Evolutionary conservation across 768 basidiomycete species (phyloP).

Genomic region (Amanita phalloides): DNA sequence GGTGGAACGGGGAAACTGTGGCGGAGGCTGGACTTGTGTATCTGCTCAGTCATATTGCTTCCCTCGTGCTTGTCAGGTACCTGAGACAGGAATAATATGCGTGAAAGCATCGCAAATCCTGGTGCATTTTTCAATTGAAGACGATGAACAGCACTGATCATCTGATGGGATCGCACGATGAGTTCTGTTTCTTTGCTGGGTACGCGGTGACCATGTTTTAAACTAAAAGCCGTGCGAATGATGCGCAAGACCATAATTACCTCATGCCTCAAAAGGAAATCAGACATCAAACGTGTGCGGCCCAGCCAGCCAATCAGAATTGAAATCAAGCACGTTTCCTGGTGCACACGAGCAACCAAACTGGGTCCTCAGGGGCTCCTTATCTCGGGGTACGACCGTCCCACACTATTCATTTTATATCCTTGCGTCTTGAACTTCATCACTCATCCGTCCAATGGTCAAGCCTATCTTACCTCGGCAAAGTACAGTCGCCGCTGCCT

Average conservation of each 20-base stretch:
- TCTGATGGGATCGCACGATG: not conserved
- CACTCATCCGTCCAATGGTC: not conserved
- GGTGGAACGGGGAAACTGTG: too few species aligned
- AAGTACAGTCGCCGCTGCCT: not conserved
- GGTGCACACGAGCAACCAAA: conserved; percentile 3
- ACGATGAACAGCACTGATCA: conserved; percentile 45
- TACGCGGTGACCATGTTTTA: too few species aligned
- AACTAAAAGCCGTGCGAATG: too few species aligned
- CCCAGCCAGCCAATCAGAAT: conserved; percentile 1
- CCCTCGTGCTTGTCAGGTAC: too few species aligned
- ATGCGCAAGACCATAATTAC: conserved; percentile 1
- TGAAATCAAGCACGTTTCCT: not conserved
- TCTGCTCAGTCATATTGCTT: conserved; percentile 83
- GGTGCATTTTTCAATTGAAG: conserved; percentile 54
- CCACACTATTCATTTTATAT: not conserved
- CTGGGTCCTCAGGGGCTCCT: not conserved
- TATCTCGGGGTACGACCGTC: not conserved
- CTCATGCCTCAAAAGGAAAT: not conserved
- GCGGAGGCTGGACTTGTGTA: too few species aligned
- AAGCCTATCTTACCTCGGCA: not conserved
- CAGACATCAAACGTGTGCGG: not conserved
- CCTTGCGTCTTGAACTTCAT: not conserved
- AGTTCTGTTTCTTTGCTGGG: too few species aligned
- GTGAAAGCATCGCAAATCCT: too few species aligned
- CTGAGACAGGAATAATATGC: conserved; percentile 72